Percentiles rank a stretch among this genome's conserved stretches.
Conservation (phyloP, 805 yeast genomes). For the Metahyphopichia silvanorum region DNA sequence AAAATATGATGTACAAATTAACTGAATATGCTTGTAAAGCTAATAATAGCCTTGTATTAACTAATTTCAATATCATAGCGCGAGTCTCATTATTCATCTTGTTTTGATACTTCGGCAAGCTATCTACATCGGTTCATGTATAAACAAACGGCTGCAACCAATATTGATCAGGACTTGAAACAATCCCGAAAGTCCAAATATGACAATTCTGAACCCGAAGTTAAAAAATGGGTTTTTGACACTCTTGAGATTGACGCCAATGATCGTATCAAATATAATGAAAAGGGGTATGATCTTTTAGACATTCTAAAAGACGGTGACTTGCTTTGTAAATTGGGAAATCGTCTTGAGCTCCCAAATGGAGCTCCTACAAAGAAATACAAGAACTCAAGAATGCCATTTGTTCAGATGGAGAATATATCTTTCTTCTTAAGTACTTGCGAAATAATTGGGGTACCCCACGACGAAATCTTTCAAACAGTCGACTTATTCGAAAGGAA, state of each 20-base stretch:
- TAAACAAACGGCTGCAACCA: conserved; percentile 35
- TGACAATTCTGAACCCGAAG: conserved; percentile 33
- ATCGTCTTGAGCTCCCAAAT: conserved; percentile 16
- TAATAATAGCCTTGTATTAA: background rate
- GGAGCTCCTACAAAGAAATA: conserved; percentile 38
- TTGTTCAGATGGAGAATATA: conserved; percentile 79
- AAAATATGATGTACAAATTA: too few species aligned
- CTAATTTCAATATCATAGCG: background rate
- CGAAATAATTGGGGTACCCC: conserved; percentile 64
- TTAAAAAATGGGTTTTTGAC: conserved; percentile 53
- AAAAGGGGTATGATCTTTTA: conserved; percentile 41
- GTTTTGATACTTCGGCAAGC: too few species aligned
- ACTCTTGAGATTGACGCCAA: conserved; percentile 17
- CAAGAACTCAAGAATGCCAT: conserved; percentile 70
- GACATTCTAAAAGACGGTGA: conserved; percentile 61
- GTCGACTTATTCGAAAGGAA: conserved; percentile 67
- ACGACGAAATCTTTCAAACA: conserved; percentile 80
- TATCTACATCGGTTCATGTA: background rate
- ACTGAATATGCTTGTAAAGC: background rate
- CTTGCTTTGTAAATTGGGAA: conserved; percentile 33
- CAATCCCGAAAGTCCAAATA: conserved; percentile 53
- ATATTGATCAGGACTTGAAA: conserved; percentile 61
- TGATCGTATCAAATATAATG: conserved; percentile 13
- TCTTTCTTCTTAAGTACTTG: conserved; percentile 66
- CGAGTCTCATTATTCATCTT: too few species aligned